Evolutionary conservation across 208 protist genomes (phyloP).

Genomic region (Giardia muris): DNA sequence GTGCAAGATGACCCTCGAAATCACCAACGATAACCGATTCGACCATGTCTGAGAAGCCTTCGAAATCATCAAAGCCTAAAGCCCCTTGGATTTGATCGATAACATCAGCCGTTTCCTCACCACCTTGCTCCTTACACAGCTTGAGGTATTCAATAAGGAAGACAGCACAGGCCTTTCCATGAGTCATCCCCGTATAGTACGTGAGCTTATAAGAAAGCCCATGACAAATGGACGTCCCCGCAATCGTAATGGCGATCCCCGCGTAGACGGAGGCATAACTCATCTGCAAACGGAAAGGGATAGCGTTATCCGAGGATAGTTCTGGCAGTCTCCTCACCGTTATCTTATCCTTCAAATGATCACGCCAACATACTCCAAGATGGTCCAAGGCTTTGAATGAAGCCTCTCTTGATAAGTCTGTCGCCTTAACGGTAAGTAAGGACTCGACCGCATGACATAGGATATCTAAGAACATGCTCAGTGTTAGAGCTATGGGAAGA

Average conservation of each 20-base stretch:
- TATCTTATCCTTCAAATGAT: not conserved
- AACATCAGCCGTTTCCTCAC: not conserved
- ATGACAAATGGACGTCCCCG: constrained; percentile 7
- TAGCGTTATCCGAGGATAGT: not conserved
- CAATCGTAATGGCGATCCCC: constrained; percentile 12
- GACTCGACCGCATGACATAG: constrained; percentile 19
- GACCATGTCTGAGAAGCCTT: not conserved
- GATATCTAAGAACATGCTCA: not conserved
- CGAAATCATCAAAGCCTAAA: not conserved
- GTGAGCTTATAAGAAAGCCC: not conserved
- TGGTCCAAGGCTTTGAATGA: not conserved
- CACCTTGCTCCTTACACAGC: not conserved
- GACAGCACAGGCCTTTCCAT: constrained; percentile 3
- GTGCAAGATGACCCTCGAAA: not conserved
- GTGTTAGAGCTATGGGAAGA: not conserved
- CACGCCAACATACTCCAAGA: not conserved
- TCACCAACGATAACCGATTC: not conserved
- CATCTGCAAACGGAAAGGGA: not conserved
- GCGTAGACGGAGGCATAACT: not conserved
- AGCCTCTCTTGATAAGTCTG: not conserved
- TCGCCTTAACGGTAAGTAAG: not conserved
- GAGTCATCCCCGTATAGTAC: not conserved
- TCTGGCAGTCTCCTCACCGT: not conserved
- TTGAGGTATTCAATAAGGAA: not conserved
- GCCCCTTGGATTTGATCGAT: not conserved